phyloP scores from a whole-genome alignment of 1,284 basidiomycete species.

The Prillingera fragicola region DNA sequence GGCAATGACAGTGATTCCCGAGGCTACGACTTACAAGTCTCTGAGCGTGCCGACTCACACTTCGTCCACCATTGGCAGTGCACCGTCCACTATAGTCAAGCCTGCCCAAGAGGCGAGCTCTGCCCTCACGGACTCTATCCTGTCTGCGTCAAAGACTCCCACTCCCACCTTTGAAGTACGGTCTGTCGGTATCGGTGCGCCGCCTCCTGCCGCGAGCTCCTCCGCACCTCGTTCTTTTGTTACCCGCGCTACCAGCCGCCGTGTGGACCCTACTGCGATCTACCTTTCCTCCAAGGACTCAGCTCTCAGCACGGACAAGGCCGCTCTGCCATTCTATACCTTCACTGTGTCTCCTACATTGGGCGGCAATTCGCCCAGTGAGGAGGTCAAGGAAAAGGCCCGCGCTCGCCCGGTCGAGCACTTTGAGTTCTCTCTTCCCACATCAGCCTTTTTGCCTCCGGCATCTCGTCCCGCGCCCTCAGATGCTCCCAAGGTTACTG shows the following conservation, averaged over 20 bases:
- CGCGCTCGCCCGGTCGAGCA: not conserved
- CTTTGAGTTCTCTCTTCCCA: slow-evolving; percentile 17
- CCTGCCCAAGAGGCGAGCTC: too few species aligned
- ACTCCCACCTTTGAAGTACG: slow-evolving; percentile 12
- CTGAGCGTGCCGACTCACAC: slow-evolving; percentile 10
- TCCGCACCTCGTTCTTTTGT: not conserved
- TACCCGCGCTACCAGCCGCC: not conserved
- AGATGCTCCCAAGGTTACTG: not conserved
- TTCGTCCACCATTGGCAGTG: slow-evolving; percentile 5
- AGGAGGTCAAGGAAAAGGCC: slow-evolving; percentile 14
- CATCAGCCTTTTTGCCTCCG: not conserved
- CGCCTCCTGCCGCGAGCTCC: slow-evolving; percentile 1
- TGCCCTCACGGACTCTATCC: slow-evolving; percentile 7
- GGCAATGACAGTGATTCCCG: too few species aligned
- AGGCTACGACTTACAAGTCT: slow-evolving; percentile 24
- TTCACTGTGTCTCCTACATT: slow-evolving; percentile 15
- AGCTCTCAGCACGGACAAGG: slow-evolving; percentile 30
- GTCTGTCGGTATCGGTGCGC: slow-evolving; percentile 12
- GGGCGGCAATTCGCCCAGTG: slow-evolving; percentile 8
- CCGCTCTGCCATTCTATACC: slow-evolving; percentile 33
- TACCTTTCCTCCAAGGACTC: slow-evolving; percentile 38
- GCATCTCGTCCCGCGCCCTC: not conserved
- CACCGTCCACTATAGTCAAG: too few species aligned
- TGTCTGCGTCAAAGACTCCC: slow-evolving; percentile 8
- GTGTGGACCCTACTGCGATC: slow-evolving; percentile 13